Conservation (phyloP, 805 yeast species). For the Candida coquimbonensis region DNA sequence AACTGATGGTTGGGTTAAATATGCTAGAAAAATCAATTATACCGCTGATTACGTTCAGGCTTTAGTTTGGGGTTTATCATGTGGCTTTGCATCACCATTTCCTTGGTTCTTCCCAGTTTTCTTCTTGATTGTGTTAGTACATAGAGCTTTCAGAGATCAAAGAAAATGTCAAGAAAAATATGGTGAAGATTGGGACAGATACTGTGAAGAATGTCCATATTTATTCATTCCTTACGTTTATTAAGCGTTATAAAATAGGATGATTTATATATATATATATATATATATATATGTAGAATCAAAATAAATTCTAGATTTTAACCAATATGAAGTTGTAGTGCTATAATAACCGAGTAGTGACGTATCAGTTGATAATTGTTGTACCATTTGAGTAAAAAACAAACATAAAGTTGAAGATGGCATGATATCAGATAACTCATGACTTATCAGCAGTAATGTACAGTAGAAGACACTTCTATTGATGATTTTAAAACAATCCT, state of each 20-base stretch:
- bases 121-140: conserved; percentile 79
- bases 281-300: no score
- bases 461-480: no score
- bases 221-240: conserved; percentile 83
- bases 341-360: no score
- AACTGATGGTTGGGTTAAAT: conserved; percentile 91
- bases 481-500: no score
- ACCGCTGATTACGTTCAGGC: conserved; percentile 91
- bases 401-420: no score
- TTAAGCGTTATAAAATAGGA: conserved; percentile 24
- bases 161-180: conserved; percentile 80
- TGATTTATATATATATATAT: no score
- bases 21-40: conserved; percentile 91
- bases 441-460: no score
- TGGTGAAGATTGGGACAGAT: conserved; percentile 90
- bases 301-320: no score
- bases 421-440: no score
- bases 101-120: conserved; percentile 96
- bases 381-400: no score
- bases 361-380: no score
- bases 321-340: not conserved
- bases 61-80: conserved; percentile 83
- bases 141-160: conserved; percentile 85
- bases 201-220: conserved; percentile 83
- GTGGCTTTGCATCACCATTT: conserved; percentile 82